Evolutionary conservation across 208 protist genomes (phyloP), one percentile per base, ranked within the genome.

Genomic region (Herpetomonas tarakana): DNA sequence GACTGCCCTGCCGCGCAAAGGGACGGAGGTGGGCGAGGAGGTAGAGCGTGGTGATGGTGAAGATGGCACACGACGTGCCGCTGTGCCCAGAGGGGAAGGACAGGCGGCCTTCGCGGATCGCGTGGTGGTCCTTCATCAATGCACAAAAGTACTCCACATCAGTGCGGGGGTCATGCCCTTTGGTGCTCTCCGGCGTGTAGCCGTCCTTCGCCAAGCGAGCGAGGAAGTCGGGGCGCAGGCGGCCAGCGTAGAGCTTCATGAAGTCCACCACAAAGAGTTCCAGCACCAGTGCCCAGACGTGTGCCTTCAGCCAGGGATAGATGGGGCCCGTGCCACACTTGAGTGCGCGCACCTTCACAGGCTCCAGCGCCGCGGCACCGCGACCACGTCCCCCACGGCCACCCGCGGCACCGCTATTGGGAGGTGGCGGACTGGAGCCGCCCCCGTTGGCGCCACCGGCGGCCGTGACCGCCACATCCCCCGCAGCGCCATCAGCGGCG

Each of bases 31-130:
- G 65, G 0, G 80, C 63, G 19, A 97, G 66, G 14, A 82, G 66
- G 35, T 94, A 92, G 52, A 94, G 71, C 18, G 78, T 66, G 60
- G 94, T 45, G 12, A 90, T 38, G 12, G 71, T 73, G 57, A 74
- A 87, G 24, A 91, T 71, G 16, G 81, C 54, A 66, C 97, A 97
- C 29, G 84, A 86, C 7, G 81, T 76, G 31, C 79, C 86, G 59
- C 85, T 93, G 73, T 98, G 96, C 2, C 96, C 96, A 0, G 80
- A 92, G 11, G 95, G 95, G 52, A 97, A 98, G 6, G 88, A 95
- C 0, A 94, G 69, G 7, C 88, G 84, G 1, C 85, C 88, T n/a
- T 92, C 82, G 35, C 72, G 55, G 52, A 97, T 59, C 0, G 51
- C 24, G 1, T 68, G 62, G 39, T 79, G 45, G 2, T 21, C 29